Evolutionary conservation across 345 rosid species (phyloP).

Genomic region (Boechera retrofracta): DNA sequence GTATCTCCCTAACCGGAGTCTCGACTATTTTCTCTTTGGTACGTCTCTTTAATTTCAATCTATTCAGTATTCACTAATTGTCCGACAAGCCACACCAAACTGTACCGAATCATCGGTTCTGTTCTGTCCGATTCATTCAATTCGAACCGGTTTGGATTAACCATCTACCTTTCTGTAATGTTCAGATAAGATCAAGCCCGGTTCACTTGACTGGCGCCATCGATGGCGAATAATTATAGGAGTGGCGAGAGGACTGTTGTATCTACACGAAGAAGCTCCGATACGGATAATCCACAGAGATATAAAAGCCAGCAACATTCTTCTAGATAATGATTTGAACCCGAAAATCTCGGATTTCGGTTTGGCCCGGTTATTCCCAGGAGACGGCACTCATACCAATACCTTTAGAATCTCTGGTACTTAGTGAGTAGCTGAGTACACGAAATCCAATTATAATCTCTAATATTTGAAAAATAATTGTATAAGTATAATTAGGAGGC

Average conservation of each 20-base stretch:
- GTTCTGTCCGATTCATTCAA: not conserved
- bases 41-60: not conserved
- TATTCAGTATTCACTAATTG: not conserved
- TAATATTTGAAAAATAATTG: not conserved
- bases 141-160: constrained; percentile 10
- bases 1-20: constrained; percentile 78
- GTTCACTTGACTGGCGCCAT: constrained; percentile 62
- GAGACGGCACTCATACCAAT: constrained; percentile 77
- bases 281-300: constrained; percentile 81
- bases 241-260: constrained; percentile 77
- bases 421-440: constrained; percentile 58
- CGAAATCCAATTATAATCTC: constrained; percentile 19
- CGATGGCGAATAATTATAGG: constrained; percentile 65
- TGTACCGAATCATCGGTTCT: constrained; percentile 2
- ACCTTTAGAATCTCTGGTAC: constrained; percentile 85
- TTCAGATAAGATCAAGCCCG: constrained; percentile 59
- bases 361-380: constrained; percentile 83
- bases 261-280: constrained; percentile 86
- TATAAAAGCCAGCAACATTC: constrained; percentile 75
- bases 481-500: not conserved
- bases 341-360: constrained; percentile 92
- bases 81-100: constrained; percentile 10
- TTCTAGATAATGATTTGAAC: constrained; percentile 65
- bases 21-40: constrained; percentile 77
- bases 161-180: constrained; percentile 7